These are phyloP conservation scores for Entomortierella lignicola DNA, from an alignment of 192 early-diverging fungal species.

Conservation along the genomic window DNA sequence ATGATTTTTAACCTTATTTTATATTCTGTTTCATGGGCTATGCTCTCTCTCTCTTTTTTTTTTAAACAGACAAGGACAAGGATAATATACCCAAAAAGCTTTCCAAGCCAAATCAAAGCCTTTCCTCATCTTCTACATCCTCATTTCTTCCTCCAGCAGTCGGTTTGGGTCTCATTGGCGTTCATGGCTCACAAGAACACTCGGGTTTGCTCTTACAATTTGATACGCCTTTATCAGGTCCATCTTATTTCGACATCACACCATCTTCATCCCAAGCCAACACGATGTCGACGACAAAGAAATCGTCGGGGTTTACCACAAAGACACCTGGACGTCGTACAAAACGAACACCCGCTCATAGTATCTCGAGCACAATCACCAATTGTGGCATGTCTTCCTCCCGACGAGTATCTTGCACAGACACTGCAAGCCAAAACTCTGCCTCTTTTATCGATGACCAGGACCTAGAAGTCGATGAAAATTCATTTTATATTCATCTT, in stretches of 20 bases:
- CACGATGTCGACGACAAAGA: constrained; percentile 5
- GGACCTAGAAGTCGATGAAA: constrained; percentile 47
- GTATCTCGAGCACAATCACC: constrained; percentile 47
- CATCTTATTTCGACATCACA: constrained; percentile 49
- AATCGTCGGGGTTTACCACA: constrained; percentile 25
- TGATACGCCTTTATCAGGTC: constrained; percentile 29
- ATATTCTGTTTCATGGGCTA: constrained; percentile 22
- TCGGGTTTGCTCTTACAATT: constrained; percentile 16
- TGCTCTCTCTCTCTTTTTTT: constrained; percentile 6
- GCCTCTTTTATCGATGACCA: constrained; percentile 35
- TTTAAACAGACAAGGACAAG: constrained; percentile 6
- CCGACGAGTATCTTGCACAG: constrained; percentile 27
- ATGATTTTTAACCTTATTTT: constrained; percentile 26
- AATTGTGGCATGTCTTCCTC: constrained; percentile 24
- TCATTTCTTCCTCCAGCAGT: constrained; percentile 5
- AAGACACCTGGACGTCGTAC: constrained; percentile 44
- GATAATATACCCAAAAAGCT: constrained; percentile 12
- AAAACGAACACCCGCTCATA: constrained; percentile 40
- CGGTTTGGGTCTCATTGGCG: constrained; percentile 23
- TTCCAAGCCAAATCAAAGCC: neutral
- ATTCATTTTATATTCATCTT: constrained; percentile 49
- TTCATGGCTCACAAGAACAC: constrained; percentile 3
- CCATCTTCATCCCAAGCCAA: constrained; percentile 7
- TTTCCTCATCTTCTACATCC: constrained; percentile 3
- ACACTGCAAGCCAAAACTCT: constrained; percentile 40